These are phyloP conservation scores for Cercis canadensis DNA, from an alignment of 306 rosid genomes.

Conservation along the genomic window DNA sequence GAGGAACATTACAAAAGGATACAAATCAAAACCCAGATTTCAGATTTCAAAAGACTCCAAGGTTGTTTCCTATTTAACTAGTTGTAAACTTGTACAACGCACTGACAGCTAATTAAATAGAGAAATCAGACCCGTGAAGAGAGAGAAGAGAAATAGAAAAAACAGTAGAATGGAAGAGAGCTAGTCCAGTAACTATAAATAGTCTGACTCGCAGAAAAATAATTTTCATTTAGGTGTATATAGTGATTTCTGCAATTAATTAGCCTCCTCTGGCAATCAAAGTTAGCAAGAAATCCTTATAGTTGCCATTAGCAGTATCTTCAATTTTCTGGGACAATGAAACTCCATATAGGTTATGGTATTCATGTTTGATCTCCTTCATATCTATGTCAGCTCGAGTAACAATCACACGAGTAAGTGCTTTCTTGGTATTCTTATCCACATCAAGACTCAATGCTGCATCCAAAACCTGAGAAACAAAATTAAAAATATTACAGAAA, in stretches of 20 bases:
- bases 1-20: no score
- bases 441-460: conserved; percentile 60
- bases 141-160: no score
- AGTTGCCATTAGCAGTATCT: conserved; percentile 70
- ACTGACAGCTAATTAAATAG: no score
- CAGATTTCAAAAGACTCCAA: no score
- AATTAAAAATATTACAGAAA: neutral
- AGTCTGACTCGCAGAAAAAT: neutral
- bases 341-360: conserved; percentile 54
- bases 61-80: no score
- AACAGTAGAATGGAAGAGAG: no score
- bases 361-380: conserved; percentile 68
- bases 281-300: conserved; percentile 81
- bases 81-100: no score
- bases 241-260: conserved; percentile 1
- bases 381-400: conserved; percentile 81
- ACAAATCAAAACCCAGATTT: no score
- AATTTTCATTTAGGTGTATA: conserved; percentile 8
- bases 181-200: no score
- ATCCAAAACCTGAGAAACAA: conserved; percentile 52
- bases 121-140: no score
- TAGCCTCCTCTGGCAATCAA: conserved; percentile 64
- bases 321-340: conserved; percentile 64
- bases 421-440: conserved; percentile 65
- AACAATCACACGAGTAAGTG: conserved; percentile 78